These are phyloP conservation scores for Polygonum maritimum DNA, from an alignment of 148 eudicot genomes.

Conservation along the genomic window DNA sequence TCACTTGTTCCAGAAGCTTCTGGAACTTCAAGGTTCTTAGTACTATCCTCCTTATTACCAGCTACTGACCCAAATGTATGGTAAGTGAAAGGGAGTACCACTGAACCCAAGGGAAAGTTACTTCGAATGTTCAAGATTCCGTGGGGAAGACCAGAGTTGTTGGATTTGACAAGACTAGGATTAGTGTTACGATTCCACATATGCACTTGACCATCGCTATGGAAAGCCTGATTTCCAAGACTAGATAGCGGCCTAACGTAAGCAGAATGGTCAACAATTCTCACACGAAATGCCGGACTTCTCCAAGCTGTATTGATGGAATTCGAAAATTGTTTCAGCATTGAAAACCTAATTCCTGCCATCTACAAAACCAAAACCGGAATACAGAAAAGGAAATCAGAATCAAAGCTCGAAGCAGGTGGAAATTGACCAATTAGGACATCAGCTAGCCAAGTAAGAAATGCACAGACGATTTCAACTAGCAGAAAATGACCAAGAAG, in stretches of 20 bases:
- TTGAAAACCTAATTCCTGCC: slow-evolving; percentile 44
- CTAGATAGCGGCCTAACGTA: slow-evolving; percentile 27
- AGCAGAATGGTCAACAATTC: slow-evolving; percentile 7
- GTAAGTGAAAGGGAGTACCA: slow-evolving; percentile 24
- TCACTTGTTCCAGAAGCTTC: slow-evolving; percentile 36
- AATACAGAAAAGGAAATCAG: not conserved
- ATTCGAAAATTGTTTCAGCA: slow-evolving; percentile 30
- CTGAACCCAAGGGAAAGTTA: slow-evolving; percentile 22
- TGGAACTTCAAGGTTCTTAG: slow-evolving; percentile 25
- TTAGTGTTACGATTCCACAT: slow-evolving; percentile 14
- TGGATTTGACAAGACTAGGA: slow-evolving; percentile 18
- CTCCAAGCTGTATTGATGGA: slow-evolving; percentile 13
- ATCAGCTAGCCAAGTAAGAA: not conserved
- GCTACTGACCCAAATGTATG: slow-evolving; percentile 38
- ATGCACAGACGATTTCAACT: not conserved
- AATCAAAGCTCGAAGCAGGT: not conserved
- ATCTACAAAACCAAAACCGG: slow-evolving; percentile 15
- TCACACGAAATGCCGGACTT: slow-evolving; percentile 12
- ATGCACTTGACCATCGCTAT: slow-evolving; percentile 19
- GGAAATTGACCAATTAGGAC: not conserved
- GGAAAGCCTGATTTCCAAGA: slow-evolving; percentile 20
- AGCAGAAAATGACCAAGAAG: not conserved
- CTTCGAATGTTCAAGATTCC: slow-evolving; percentile 20
- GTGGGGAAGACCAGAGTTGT: slow-evolving; percentile 25
- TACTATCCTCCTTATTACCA: slow-evolving; percentile 33